Percentiles rank a stretch among this genome's conserved stretches.
Evolutionary conservation across 129 eudicot genomes (phyloP).

Genomic region (Saposhnikovia divaricata): DNA sequence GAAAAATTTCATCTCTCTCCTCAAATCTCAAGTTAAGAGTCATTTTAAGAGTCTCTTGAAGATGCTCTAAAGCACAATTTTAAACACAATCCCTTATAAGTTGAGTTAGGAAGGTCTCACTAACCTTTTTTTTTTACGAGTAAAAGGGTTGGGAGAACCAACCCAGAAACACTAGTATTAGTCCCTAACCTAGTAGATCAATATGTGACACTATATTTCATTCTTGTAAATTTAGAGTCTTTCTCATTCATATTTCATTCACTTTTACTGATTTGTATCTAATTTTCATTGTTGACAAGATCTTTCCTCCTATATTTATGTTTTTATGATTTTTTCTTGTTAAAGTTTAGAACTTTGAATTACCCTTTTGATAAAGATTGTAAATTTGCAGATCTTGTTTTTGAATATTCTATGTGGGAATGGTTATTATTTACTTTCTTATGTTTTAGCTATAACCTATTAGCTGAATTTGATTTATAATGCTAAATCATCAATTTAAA

Average conservation of each 20-base stretch:
- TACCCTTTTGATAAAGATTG: neutral
- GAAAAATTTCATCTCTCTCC: too few species aligned
- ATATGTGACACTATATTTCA: too few species aligned
- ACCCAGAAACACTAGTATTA: too few species aligned
- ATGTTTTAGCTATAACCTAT: neutral
- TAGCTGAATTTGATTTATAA: slow-evolving; percentile 27
- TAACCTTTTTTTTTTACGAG: too few species aligned
- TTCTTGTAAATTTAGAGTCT: neutral
- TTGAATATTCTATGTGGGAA: slow-evolving; percentile 14
- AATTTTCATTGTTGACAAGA: neutral
- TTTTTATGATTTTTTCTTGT: neutral
- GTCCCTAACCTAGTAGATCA: too few species aligned
- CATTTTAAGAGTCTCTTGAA: too few species aligned
- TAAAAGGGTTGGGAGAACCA: too few species aligned
- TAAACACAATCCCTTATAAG: too few species aligned
- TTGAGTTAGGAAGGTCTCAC: too few species aligned
- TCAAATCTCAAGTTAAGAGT: too few species aligned
- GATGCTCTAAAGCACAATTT: too few species aligned
- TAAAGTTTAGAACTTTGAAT: neutral
- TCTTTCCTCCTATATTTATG: neutral
- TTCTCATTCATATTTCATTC: neutral
- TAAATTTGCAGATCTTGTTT: neutral
- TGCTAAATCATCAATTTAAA: slow-evolving; percentile 56
- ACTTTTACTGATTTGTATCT: too few species aligned
- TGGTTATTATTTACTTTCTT: slow-evolving; percentile 18